phyloP scores from a whole-genome alignment of 2,329 filamentous ascomycete genomes.

The Paecilomyces sp. region DNA sequence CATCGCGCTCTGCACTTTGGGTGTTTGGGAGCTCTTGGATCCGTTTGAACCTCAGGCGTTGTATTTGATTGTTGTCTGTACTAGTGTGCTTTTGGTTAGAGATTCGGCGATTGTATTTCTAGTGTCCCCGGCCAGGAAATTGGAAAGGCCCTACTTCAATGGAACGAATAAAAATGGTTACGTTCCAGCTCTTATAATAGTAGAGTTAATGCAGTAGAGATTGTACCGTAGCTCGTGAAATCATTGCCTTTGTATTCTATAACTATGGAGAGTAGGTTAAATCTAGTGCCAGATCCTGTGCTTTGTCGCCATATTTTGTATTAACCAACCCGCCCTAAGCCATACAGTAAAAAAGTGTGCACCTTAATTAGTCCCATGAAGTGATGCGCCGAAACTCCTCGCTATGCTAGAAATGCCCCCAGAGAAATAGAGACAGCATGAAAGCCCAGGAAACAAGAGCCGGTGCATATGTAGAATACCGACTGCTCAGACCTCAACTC shows the following conservation, averaged over 20 bases:
- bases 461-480: not conserved
- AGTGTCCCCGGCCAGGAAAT: not conserved
- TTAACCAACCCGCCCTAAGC: not conserved
- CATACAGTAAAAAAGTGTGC: not conserved
- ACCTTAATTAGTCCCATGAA: not conserved
- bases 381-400: slow-evolving; percentile 7
- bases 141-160: not conserved
- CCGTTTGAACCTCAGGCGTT: not conserved
- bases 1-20: not conserved
- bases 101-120: not conserved
- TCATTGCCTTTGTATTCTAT: not conserved
- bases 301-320: not conserved
- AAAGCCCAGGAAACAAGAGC: not conserved
- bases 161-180: not conserved
- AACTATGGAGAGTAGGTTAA: not conserved
- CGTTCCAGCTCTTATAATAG: not conserved
- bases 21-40: not conserved
- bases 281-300: not conserved
- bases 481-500: not conserved
- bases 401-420: slow-evolving; percentile 8
- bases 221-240: not conserved
- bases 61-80: not conserved
- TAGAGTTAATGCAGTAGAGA: not conserved
- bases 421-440: not conserved
- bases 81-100: not conserved